These are phyloP conservation scores for Collybia sordida DNA, from an alignment of 768 basidiomycete species.

Conservation along the genomic window DNA sequence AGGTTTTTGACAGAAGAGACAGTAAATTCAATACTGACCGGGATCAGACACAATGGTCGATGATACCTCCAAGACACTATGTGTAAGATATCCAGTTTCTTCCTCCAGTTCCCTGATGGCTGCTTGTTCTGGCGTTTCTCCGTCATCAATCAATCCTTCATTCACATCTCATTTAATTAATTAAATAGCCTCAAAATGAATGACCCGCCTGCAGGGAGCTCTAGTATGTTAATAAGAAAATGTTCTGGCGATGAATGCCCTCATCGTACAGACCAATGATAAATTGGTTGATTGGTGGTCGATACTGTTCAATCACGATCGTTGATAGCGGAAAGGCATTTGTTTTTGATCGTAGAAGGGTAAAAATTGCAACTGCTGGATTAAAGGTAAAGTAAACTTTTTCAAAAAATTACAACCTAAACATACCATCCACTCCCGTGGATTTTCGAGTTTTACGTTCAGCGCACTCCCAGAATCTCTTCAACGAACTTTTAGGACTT, in stretches of 20 bases:
- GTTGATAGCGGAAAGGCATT: conserved; percentile 74
- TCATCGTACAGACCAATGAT: conserved; percentile 58
- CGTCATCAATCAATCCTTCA: conserved; percentile 79
- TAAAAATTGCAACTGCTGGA: conserved; percentile 81
- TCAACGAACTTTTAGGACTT: conserved; percentile 7
- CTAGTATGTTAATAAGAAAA: conserved; percentile 14
- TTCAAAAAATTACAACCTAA: not conserved
- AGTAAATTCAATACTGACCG: conserved; percentile 40
- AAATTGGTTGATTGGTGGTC: conserved; percentile 79
- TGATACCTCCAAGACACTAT: conserved; percentile 59
- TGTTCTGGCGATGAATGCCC: not conserved
- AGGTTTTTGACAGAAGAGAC: not conserved
- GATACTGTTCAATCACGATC: conserved; percentile 88
- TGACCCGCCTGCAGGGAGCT: conserved; percentile 36
- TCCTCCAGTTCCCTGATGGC: conserved; percentile 90
- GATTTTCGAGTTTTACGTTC: conserved; percentile 77
- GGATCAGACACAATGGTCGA: conserved; percentile 70
- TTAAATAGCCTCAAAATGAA: not conserved
- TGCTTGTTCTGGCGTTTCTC: conserved; percentile 76
- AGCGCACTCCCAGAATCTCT: conserved; percentile 91
- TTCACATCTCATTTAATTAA: not conserved
- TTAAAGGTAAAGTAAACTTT: not conserved
- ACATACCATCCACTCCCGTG: conserved; percentile 77
- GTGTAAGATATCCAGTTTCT: conserved; percentile 86
- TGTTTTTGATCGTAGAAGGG: conserved; percentile 74